Percentiles rank a stretch among this genome's conserved stretches.
phyloP scores from a whole-genome alignment of 176 grass and related monocot genomes.

The Oryza longistaminata region DNA sequence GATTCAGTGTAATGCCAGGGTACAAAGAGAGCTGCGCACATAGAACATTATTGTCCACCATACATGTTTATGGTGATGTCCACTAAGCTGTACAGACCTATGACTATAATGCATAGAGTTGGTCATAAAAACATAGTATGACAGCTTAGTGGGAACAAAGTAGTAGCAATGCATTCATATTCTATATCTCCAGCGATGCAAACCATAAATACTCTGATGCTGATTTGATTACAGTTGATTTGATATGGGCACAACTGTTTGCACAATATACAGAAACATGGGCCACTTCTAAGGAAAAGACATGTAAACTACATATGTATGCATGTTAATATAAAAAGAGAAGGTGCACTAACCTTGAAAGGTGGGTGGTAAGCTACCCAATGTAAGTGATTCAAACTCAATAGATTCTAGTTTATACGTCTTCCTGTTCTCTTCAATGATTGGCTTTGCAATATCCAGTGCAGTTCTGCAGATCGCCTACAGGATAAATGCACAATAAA shows the following conservation, averaged over 20 bases:
- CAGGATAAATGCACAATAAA: conserved; percentile 28
- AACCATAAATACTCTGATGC: neutral
- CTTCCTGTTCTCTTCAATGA: conserved; percentile 75
- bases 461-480: conserved; percentile 92
- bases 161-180: conserved; percentile 8
- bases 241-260: neutral
- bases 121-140: conserved; percentile 1
- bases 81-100: neutral
- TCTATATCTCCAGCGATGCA: neutral
- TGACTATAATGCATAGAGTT: conserved; percentile 2
- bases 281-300: neutral
- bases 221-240: neutral
- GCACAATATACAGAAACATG: neutral
- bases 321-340: conserved; percentile 16
- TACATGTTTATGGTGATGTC: neutral
- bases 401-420: conserved; percentile 92
- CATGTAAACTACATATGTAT: conserved; percentile 25
- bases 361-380: conserved; percentile 88
- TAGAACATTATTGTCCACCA: no score
- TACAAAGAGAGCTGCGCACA: neutral
- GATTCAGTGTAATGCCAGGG: neutral
- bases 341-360: conserved; percentile 68
- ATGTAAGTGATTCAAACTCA: conserved; percentile 87
- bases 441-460: conserved; percentile 76
- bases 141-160: conserved; percentile 3